Percentiles rank a stretch among this genome's conserved stretches.
These are phyloP conservation scores for Diddensiella transvaalensis DNA, from an alignment of 805 yeast genomes.

Conservation along the genomic window DNA sequence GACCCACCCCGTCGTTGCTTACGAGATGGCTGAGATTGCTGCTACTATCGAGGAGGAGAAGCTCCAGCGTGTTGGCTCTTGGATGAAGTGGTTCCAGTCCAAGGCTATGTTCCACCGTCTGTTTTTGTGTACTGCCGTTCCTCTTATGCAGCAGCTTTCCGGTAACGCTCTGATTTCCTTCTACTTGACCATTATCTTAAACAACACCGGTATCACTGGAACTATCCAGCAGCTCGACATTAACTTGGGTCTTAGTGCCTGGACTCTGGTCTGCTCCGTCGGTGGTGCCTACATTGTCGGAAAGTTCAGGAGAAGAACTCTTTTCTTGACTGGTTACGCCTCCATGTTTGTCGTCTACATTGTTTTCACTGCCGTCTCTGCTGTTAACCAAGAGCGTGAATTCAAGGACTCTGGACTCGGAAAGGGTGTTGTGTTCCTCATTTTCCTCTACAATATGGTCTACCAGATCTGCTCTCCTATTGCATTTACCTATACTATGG, in stretches of 20 bases:
- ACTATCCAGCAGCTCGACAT: constrained; percentile 10
- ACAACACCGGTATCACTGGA: constrained; percentile 48
- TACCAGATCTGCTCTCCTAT: constrained; percentile 19
- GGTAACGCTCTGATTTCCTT: constrained; percentile 27
- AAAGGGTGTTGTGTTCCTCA: constrained; percentile 48
- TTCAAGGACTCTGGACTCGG: constrained; percentile 40
- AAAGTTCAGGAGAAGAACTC: constrained; percentile 10
- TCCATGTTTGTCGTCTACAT: constrained; percentile 16
- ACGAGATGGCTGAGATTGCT: constrained; percentile 20
- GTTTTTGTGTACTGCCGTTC: constrained; percentile 10
- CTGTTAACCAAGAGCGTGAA: constrained; percentile 42
- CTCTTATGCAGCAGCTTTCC: constrained; percentile 10
- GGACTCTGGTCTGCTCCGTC: constrained; percentile 9
- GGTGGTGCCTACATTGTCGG: constrained; percentile 15
- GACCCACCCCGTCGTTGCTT: constrained; percentile 24
- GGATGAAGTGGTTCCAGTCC: constrained; percentile 17
- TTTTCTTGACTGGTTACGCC: constrained; percentile 15
- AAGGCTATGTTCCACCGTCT: constrained; percentile 15
- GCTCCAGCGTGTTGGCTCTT: constrained; percentile 13
- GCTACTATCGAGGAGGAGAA: constrained; percentile 21
- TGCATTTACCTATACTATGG: constrained; percentile 19
- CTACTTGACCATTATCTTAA: constrained; percentile 48
- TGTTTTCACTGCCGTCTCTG: constrained; percentile 36
- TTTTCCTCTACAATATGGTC: constrained; percentile 36
- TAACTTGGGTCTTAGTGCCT: constrained; percentile 16